Conservation (phyloP, 1,139 yeast species). For the Candida mesenterica region DNA sequence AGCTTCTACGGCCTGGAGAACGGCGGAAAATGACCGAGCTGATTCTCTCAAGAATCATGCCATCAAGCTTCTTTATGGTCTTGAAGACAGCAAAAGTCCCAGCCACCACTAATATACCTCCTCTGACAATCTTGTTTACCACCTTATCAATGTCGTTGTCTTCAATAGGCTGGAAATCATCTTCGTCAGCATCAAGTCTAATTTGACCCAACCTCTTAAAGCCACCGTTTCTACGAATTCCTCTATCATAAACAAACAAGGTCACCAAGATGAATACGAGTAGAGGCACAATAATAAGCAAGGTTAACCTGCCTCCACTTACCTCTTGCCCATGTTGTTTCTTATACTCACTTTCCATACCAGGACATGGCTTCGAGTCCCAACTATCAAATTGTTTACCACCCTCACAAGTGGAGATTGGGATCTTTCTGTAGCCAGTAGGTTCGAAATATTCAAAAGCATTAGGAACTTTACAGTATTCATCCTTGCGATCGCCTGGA, state of each 20-base stretch:
- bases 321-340: conserved; percentile 56
- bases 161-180: conserved; percentile 61
- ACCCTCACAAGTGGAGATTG: conserved; percentile 72
- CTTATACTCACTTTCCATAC: conserved; percentile 67
- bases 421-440: conserved; percentile 77
- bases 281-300: conserved; percentile 59
- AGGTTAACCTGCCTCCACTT: conserved; percentile 51
- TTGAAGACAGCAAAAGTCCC: conserved; percentile 41
- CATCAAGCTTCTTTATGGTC: conserved; percentile 36
- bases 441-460: conserved; percentile 72
- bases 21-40: conserved; percentile 38
- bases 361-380: conserved; percentile 81
- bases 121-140: conserved; percentile 60
- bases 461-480: conserved; percentile 55
- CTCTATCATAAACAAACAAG: conserved; percentile 79
- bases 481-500: conserved; percentile 61
- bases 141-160: conserved; percentile 61
- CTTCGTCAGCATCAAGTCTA: conserved; percentile 67
- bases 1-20: conserved; percentile 41
- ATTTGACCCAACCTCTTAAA: conserved; percentile 83
- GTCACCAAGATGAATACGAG: conserved; percentile 54
- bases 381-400: conserved; percentile 68
- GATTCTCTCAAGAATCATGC: conserved; percentile 33
- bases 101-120: conserved; percentile 56
- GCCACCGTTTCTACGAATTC: conserved; percentile 78